Base-by-base conservation (phyloP, 768 basidiomycete species). In the Lactarius sanguifluus region DNA sequence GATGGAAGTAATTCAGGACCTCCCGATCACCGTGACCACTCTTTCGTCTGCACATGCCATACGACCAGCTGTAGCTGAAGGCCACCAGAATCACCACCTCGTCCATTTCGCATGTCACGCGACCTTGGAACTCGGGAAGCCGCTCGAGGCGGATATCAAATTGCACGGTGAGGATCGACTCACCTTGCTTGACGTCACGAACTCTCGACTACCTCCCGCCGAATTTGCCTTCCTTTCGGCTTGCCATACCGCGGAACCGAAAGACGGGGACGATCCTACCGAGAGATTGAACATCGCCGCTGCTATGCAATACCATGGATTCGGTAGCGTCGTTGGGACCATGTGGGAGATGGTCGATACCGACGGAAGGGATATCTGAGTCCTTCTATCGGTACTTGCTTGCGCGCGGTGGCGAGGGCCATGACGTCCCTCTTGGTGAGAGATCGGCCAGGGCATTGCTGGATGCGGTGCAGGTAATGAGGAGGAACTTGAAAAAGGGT, bases 231-330 rank as follows among this genome's bases (percentile, higher is more conserved):
- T 69, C 34, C 65, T 69, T 16, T 43, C 68, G 16, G 41, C 38
- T 10, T 50, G 61, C 32, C 50, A 59, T 23, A 66, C 40, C 7
- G 65, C 65, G 7, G 41, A 38, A 6, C 40, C 16, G 36, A 52
- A 30, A 13, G 40, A 61, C 5, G 25, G 30, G 23, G n/a, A 12
- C 9, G 47, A 60, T n/a, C 50, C 59, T 5, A 69, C 60, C 20
- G 70, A 71, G 32, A 60, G 41, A 0, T 16, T 70, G 28, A 32
- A 59, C 40, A 61, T 70, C 9, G 57, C 68, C 6, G 61, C 64
- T 13, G 68, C 64, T 3, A 65, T 70, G 69, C 68, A 69, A 25
- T 54, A 50, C 9, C 58, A 54, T 30, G 70, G 70, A n/a, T 70
- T 69, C 45, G 32, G 64, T 1, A 62, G 68, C 40, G 61, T 70